These are phyloP conservation scores for Nissolia schottii DNA, from an alignment of 306 rosid genomes.

Conservation along the genomic window DNA sequence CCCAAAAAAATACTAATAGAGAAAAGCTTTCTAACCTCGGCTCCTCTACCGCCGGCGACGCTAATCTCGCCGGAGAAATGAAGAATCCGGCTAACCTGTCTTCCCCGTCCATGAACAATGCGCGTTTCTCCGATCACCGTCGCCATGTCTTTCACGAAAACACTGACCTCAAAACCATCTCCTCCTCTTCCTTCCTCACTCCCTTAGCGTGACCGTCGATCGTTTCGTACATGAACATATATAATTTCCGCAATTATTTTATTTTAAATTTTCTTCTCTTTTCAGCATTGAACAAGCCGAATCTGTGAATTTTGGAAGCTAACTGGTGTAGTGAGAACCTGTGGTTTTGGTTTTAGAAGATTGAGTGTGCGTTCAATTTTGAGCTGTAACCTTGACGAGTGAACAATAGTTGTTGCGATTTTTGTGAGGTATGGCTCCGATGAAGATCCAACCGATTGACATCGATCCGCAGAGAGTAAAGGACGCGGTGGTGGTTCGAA, in stretches of 20 bases:
- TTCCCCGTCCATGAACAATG: slow-evolving; percentile 28
- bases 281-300: neutral
- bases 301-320: slow-evolving; percentile 14
- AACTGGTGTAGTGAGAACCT: slow-evolving; percentile 18
- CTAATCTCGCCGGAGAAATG: slow-evolving; percentile 57
- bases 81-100: slow-evolving; percentile 42
- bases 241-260: neutral
- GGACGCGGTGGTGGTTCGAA: slow-evolving; percentile 41
- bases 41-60: slow-evolving; percentile 6
- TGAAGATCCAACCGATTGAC: slow-evolving; percentile 94
- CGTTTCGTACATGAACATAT: neutral
- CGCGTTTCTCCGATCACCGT: slow-evolving; percentile 70
- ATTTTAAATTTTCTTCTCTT: neutral
- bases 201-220: too few species aligned
- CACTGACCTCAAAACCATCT: slow-evolving; percentile 5
- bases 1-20: too few species aligned
- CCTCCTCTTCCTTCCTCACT: too few species aligned
- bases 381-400: neutral
- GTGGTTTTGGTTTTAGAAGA: neutral
- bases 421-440: slow-evolving; percentile 54
- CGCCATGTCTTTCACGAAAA: slow-evolving; percentile 74
- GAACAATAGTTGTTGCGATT: neutral
- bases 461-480: slow-evolving; percentile 47
- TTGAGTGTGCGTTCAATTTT: neutral
- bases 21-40: neutral